Percentiles rank a stretch among this genome's conserved stretches.
phyloP scores from a whole-genome alignment of 140 eudicot genomes.

The Ambrosia hybrid region DNA sequence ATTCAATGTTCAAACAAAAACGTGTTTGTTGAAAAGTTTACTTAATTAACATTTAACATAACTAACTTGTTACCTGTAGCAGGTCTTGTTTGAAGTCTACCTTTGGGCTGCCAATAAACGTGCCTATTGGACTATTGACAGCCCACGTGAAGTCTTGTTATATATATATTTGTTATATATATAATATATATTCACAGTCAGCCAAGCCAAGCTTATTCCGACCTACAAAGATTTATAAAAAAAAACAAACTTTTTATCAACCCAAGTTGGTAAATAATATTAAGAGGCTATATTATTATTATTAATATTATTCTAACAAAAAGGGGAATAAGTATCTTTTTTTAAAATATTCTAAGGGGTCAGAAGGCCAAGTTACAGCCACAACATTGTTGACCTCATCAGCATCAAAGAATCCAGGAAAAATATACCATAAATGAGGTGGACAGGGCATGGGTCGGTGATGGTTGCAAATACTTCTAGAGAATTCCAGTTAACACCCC shows the following conservation, averaged over 20 bases:
- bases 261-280: constrained; percentile 16
- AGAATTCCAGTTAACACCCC: constrained; percentile 20
- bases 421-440: constrained; percentile 23
- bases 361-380: constrained; percentile 20
- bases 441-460: constrained; percentile 31
- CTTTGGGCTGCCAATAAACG: constrained; percentile 61
- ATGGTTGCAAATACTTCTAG: constrained; percentile 13
- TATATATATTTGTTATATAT: neutral
- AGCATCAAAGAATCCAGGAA: constrained; percentile 32
- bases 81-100: constrained; percentile 28
- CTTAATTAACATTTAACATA: neutral
- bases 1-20: constrained; percentile 9
- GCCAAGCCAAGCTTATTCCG: constrained; percentile 36
- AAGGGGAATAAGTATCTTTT: constrained; percentile 4
- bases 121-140: constrained; percentile 41
- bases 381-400: constrained; percentile 10
- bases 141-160: constrained; percentile 36
- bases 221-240: constrained; percentile 15
- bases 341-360: constrained; percentile 1
- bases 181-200: constrained; percentile 15
- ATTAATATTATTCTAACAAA: neutral
- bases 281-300: no score
- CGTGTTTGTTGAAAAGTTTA: constrained; percentile 11
- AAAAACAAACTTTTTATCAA: neutral
- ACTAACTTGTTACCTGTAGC: constrained; percentile 30